A percentile compares a stretch with the other conserved stretches of the same genome.
These are phyloP conservation scores for Perkinsus chesapeaki DNA, from an alignment of 169 alveolate species.

Conservation along the genomic window DNA sequence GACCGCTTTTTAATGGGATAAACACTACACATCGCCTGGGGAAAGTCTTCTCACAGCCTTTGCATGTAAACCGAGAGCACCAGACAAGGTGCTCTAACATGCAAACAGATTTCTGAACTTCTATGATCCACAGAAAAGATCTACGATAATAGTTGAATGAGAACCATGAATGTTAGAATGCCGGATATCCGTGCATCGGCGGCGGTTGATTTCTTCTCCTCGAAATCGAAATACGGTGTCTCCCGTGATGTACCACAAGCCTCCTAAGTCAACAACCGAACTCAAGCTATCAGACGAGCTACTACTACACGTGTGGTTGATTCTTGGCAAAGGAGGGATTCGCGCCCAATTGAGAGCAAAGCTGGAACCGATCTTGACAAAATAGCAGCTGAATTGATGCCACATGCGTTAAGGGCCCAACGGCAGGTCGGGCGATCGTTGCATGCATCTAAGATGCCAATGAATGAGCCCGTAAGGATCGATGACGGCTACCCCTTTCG, in stretches of 20 bases:
- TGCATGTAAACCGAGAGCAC: no score
- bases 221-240: background rate
- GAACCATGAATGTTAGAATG: background rate
- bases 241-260: background rate
- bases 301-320: background rate
- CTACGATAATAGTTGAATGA: background rate
- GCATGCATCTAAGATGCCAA: background rate
- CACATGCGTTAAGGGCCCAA: background rate
- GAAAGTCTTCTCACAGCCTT: no score
- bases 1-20: no score
- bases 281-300: background rate
- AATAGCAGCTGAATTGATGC: background rate
- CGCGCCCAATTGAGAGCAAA: background rate
- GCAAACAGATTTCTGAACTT: no score
- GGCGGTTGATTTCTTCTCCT: background rate
- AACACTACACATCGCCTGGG: no score
- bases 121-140: no score
- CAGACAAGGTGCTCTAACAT: no score
- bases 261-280: background rate
- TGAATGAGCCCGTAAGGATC: background rate
- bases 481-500: background rate
- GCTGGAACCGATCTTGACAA: background rate
- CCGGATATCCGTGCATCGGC: background rate
- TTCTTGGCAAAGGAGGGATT: background rate
- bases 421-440: background rate